phyloP scores from a whole-genome alignment of 2,329 filamentous ascomycete species.

The Aureobasidium sp. region DNA sequence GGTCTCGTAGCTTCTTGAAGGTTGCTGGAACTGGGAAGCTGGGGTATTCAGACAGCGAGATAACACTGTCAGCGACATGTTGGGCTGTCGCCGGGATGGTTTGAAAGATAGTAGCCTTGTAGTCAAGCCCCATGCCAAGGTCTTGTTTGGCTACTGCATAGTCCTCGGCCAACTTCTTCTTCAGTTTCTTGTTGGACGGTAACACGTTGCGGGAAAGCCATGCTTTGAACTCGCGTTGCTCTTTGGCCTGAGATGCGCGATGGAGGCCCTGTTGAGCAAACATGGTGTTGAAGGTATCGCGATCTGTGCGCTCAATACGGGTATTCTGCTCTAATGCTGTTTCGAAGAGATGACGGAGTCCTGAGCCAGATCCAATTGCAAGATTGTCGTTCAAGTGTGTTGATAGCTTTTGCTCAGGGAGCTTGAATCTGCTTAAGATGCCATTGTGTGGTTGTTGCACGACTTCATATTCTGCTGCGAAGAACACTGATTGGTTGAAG shows the following conservation, averaged over 20 bases:
- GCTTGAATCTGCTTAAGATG: slow-evolving; percentile 8
- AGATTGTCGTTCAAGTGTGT: neutral
- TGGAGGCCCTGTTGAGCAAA: slow-evolving; percentile 6
- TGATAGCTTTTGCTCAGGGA: neutral
- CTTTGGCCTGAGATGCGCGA: slow-evolving; percentile 1
- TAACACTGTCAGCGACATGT: neutral
- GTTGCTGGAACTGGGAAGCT: neutral
- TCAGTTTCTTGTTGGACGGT: slow-evolving; percentile 1
- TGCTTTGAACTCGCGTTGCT: slow-evolving; percentile 3
- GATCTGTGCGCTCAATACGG: slow-evolving; percentile 5
- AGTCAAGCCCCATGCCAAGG: slow-evolving; percentile 8
- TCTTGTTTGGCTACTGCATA: slow-evolving; percentile 6
- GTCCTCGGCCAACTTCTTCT: slow-evolving; percentile 4
- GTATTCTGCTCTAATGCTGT: slow-evolving; percentile 4
- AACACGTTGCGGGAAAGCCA: slow-evolving; percentile 3
- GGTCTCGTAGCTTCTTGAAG: neutral
- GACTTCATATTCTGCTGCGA: neutral
- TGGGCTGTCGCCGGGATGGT: neutral
- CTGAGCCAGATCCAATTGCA: neutral
- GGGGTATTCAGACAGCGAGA: neutral
- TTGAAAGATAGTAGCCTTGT: slow-evolving; percentile 4
- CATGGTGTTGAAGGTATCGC: slow-evolving; percentile 10
- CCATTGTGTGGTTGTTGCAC: neutral
- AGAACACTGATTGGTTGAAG: slow-evolving; percentile 13
- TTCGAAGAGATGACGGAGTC: slow-evolving; percentile 1